Evolutionary conservation across 1,139 yeast genomes (phyloP).

Genomic region (Pichia sp.): DNA sequence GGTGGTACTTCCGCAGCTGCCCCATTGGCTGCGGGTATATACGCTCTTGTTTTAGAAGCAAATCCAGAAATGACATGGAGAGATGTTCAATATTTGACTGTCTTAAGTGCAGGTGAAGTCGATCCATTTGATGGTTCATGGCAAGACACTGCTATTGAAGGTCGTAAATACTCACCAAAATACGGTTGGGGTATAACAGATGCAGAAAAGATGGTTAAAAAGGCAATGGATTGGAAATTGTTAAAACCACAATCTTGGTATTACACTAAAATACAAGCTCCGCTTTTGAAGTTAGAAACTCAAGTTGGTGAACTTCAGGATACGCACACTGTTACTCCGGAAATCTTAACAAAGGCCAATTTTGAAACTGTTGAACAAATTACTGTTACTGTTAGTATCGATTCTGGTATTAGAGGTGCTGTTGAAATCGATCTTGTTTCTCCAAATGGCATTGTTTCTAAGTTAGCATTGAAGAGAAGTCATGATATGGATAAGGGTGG

Average conservation of each 20-base stretch:
- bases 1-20: constrained; percentile 99
- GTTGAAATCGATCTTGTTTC: constrained; percentile 65
- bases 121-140: constrained; percentile 67
- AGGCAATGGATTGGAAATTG: constrained; percentile 74
- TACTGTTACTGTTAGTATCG: constrained; percentile 74
- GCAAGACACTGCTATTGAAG: constrained; percentile 57
- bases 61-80: constrained; percentile 95
- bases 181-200: constrained; percentile 96
- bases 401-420: constrained; percentile 65
- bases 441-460: constrained; percentile 73
- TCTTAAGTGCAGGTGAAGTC: constrained; percentile 69
- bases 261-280: constrained; percentile 45
- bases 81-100: constrained; percentile 84
- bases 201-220: constrained; percentile 70
- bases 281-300: constrained; percentile 27
- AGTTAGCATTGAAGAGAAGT: constrained; percentile 70
- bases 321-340: constrained; percentile 45
- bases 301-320: constrained; percentile 28
- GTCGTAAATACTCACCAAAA: constrained; percentile 72
- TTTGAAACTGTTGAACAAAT: constrained; percentile 81
- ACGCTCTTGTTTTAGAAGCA: constrained; percentile 74
- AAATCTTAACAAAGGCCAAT: constrained; percentile 54
- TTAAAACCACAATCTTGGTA: constrained; percentile 93
- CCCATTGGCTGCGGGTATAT: constrained; percentile 95
- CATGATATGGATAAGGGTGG: constrained; percentile 60